Base-by-base conservation (phyloP, 371 early-diverging fungal genomes). In the Mortierella sp. region DNA sequence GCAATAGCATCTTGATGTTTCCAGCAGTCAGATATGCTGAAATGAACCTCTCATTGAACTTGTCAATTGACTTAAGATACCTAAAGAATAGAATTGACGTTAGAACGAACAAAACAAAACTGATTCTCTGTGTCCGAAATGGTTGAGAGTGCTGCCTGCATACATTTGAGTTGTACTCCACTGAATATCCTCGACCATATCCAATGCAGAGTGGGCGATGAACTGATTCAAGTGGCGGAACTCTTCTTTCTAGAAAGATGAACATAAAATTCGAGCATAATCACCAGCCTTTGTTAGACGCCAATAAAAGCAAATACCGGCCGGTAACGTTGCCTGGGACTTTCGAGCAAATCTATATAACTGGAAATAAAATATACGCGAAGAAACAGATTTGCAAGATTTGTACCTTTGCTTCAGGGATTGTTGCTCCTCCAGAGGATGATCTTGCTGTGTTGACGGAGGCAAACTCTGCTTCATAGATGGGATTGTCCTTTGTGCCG, bases 161-260 rank as follows among this genome's bases (percentile, higher is more conserved):
- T 87, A 94, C 94, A 92, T 91, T 41, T 90, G 85, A 54, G 85
- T 92, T 24, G 93, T 92, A 48, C 81, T 87, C 95, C 94, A 95
- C 72, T 92, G 91, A 26, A 92, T 84, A 70, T 97, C 99, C 64
- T 97, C 98, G 12, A 98, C 93, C 34, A 97, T 86, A 81, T 99
- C 99, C 42, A 99, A 87, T 17, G 97, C 95, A 2, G 97, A 90
- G 78, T 99, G 97, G 17, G 93, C 90, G 47, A 98, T 93, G 70
- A 98, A 99, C 69, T 99, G 99, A 67, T 94, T 95, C 60, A 99
- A 79, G 78, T 97, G 96, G 54, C 91, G 88, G 71, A 89, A 87
- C 55, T 97, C 98, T 60, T 95, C 94, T 60, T 84, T 84, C 83
- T 90, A 76, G 8, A 26, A 30, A 42, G 19, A 44, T 12, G 57